Base-by-base conservation (phyloP, 345 rosid species). In the Brassica rapa region DNA sequence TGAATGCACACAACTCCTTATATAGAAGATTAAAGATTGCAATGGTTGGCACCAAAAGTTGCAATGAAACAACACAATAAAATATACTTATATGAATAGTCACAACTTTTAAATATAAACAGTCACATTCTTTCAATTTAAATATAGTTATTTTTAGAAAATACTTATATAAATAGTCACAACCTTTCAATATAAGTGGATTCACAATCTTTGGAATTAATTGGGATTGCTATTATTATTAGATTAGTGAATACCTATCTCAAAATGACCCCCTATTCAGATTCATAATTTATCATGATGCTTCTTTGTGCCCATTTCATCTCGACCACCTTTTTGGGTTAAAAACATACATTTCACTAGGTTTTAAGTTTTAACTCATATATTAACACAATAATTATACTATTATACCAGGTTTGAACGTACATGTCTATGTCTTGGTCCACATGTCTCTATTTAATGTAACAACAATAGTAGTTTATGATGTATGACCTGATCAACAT, bases 231-330 rank as follows among this genome's bases (percentile, higher is more conserved):
- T 19, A 19, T 19, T 19, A 19, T 19, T 19, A 19, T 19, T 19
- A 19, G 19, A 19, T 1, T 43, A 12, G 53, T 53, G 1, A 3
- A 5, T 7, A 56, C 9, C 23, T 3, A 60, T 43, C 19, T 73
- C 68, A 46, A 46, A 29, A 10, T 16, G 43, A 62, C 19, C 68
- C 32, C 21, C 14, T 25, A 32, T 49, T 11, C 64, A 60, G 16
- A 25, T 25, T 59, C 19, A 57, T n/a, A 21, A 5, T 19, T 72
- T 49, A 11, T 63, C 49, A 51, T 21, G 51, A 64, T 63, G 62
- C n/a, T 32, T 51, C 5, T n/a, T 61, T 72, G 30, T 62, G 62
- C 27, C 41, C 73, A 53, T 59, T 25, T 60, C 15, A 59, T 24
- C 15, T 59, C n/a, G 6, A 23, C 14, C 62, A 59, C 27, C n/a